Evolutionary conservation across 129 eudicot genomes (phyloP), one percentile per base, ranked within the genome.

Genomic region (Tagetes erecta): DNA sequence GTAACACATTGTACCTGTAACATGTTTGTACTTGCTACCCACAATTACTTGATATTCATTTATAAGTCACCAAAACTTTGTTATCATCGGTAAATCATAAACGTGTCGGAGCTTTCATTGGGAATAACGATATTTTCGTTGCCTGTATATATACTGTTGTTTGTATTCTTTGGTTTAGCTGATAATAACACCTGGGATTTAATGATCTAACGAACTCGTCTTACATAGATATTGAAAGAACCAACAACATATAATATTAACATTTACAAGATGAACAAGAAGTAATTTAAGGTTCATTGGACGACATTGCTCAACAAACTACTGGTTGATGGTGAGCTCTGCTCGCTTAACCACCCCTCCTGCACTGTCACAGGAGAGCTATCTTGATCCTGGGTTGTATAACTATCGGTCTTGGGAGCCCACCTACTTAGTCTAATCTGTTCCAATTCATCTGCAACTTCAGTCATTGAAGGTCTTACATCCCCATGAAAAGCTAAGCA

Each of bases 401-500:
- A 80, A 64, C 86, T 95, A 0, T 92, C 98, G 41, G 74, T 20
- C 14, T 20, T 20, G 27, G 86, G 71, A 34, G 88, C 88, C 96
- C 97, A 91, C 67, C 86, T 87, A 65, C 89, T 75, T 30, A 70
- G 77, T 80, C 91, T 80, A 38, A 93, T 85, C 78, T 81, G 92
- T 65, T 93, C 97, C 37, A 93, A 81, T 82, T 93, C 98, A 6
- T 88, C 89, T 11, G 96, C 92, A 82, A 93, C 98, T 76, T 93
- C 98, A 72, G 69, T 83, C 98, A 93, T 90, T 5, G 98, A 86
- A 30, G 98, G 98, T 51, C 98, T 90, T 96, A 87, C 84, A 72
- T 93, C 98, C 58, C 96, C 84, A 51, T 90, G 97, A 78, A 84
- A 93, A 51, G 98, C 97, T 67, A 93, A 91, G 75, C 98, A 93